These are phyloP conservation scores for Venturia carpophila DNA, from an alignment of 2,329 filamentous ascomycete species.

Conservation along the genomic window DNA sequence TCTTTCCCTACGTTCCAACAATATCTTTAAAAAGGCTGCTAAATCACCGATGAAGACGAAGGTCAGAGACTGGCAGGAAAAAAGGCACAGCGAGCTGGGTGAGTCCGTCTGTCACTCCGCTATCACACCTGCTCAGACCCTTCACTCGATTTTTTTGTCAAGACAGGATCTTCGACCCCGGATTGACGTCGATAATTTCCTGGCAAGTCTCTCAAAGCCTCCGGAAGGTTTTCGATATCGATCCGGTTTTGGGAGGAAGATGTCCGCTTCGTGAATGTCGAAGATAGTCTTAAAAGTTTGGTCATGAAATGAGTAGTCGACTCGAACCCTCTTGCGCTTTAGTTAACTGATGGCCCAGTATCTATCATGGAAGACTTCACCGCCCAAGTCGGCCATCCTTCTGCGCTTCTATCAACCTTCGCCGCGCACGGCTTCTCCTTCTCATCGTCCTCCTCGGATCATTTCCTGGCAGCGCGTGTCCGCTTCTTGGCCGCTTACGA, in stretches of 20 bases:
- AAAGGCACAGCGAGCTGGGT: slow-evolving; percentile 5
- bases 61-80: slow-evolving; percentile 7
- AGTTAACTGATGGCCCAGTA: background rate
- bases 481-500: slow-evolving; percentile 12
- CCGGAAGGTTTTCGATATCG: background rate
- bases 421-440: background rate
- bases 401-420: background rate
- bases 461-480: slow-evolving; percentile 1
- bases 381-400: background rate
- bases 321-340: no score
- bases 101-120: background rate
- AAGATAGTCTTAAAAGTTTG: no score
- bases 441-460: background rate
- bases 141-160: background rate
- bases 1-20: background rate
- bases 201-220: background rate
- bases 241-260: background rate
- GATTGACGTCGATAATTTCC: background rate
- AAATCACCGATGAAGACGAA: background rate
- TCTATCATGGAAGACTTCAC: slow-evolving; percentile 9
- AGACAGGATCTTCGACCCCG: background rate
- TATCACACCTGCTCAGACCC: background rate
- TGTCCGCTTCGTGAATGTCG: background rate
- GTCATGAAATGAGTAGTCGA: background rate
- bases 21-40: background rate